These are phyloP conservation scores for Puccinia horiana DNA, from an alignment of 1,284 basidiomycete genomes.

Conservation along the genomic window DNA sequence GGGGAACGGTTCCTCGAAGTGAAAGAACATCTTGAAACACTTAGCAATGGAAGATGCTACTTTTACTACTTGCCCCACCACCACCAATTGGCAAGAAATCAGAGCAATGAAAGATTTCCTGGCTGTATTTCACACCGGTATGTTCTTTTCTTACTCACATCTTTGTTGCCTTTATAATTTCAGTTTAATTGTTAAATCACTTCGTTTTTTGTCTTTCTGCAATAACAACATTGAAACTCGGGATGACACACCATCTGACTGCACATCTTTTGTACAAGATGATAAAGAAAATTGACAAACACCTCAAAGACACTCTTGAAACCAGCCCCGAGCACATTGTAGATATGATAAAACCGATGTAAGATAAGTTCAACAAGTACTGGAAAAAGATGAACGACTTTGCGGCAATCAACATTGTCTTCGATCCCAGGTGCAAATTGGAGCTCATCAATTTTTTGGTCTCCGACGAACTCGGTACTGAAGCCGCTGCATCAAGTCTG, in stretches of 20 bases:
- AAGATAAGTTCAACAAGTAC: slow-evolving; percentile 5
- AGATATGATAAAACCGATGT: not conserved
- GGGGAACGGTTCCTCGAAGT: too few species aligned
- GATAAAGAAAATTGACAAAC: not conserved
- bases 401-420: not conserved
- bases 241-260: not conserved
- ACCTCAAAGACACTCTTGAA: not conserved
- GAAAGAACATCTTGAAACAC: too few species aligned
- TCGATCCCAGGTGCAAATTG: not conserved
- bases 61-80: too few species aligned
- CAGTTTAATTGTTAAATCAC: too few species aligned
- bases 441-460: not conserved
- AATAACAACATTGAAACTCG: not conserved
- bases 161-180: too few species aligned
- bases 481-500: not conserved
- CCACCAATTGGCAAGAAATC: too few species aligned
- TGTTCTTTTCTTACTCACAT: too few species aligned
- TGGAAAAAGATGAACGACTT: not conserved
- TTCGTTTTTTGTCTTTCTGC: not conserved
- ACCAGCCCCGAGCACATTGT: not conserved
- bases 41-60: too few species aligned
- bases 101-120: too few species aligned
- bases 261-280: not conserved
- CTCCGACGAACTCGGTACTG: not conserved
- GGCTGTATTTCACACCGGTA: too few species aligned